phyloP scores from a whole-genome alignment of 2,329 filamentous ascomycete genomes.

The Fusarium neocosmosporiellum region DNA sequence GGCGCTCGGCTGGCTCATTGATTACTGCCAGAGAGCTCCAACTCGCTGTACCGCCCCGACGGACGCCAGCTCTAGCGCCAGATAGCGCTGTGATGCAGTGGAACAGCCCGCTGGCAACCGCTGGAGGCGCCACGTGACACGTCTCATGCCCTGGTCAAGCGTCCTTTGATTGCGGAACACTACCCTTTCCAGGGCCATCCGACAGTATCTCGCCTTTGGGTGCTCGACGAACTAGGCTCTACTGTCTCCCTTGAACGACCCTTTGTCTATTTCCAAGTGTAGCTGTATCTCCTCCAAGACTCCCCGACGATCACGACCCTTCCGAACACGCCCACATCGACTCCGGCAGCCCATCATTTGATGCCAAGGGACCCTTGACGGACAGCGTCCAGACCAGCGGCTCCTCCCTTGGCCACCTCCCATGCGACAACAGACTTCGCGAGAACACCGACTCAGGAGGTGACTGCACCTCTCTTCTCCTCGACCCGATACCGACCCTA shows the following conservation, averaged over 20 bases:
- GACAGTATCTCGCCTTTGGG: constrained; percentile 42
- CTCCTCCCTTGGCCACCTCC: constrained; percentile 40
- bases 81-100: constrained; percentile 40
- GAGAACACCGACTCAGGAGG: constrained; percentile 48
- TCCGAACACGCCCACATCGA: constrained; percentile 12
- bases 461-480: constrained; percentile 44
- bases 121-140: constrained; percentile 42
- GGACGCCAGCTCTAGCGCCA: constrained; percentile 41
- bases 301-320: constrained; percentile 15
- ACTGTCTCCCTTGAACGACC: constrained; percentile 35
- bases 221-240: constrained; percentile 35
- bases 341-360: constrained; percentile 22
- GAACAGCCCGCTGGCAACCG: constrained; percentile 37
- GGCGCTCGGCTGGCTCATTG: constrained; percentile 1
- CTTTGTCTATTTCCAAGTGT: constrained; percentile 32
- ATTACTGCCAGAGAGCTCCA: neutral
- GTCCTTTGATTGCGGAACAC: constrained; percentile 42
- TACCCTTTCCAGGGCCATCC: constrained; percentile 35
- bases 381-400: constrained; percentile 39
- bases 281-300: constrained; percentile 13
- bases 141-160: constrained; percentile 41
- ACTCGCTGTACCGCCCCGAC: constrained; percentile 22
- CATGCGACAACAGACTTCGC: constrained; percentile 50
- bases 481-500: constrained; percentile 32
- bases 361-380: constrained; percentile 40